Percentiles rank a stretch among this genome's conserved stretches.
These are phyloP conservation scores for Hygrophila difformis DNA, from an alignment of 257 asterid species.

Conservation along the genomic window DNA sequence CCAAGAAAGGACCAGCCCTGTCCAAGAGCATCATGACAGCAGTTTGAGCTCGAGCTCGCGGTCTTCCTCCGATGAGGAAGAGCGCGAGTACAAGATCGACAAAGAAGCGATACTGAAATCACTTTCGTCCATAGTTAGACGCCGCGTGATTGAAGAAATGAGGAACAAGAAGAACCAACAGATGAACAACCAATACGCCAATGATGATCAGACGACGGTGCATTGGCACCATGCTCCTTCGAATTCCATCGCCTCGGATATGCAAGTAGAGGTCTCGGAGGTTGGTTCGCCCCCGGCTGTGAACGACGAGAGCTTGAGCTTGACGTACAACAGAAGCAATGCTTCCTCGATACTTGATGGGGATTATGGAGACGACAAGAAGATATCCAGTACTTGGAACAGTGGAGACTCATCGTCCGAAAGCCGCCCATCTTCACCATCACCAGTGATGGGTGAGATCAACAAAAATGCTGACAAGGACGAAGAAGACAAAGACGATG, in stretches of 20 bases:
- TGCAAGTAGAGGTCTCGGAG: constrained; percentile 88
- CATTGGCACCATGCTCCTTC: constrained; percentile 34
- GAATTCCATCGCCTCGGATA: constrained; percentile 74
- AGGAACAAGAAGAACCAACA: too few species aligned
- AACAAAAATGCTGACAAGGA: too few species aligned
- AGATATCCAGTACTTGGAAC: too few species aligned
- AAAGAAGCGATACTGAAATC: constrained; percentile 67
- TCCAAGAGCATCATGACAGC: constrained; percentile 16
- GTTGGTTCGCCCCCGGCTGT: constrained; percentile 58
- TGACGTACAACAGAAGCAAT: too few species aligned
- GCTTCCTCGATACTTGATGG: too few species aligned
- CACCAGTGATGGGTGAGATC: too few species aligned
- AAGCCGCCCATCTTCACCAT: too few species aligned
- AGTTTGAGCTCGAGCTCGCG: constrained; percentile 22
- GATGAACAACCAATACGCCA: too few species aligned
- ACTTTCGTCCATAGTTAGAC: constrained; percentile 41
- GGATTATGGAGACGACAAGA: too few species aligned
- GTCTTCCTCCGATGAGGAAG: constrained; percentile 52
- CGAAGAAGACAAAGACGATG: too few species aligned
- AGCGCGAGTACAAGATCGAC: constrained; percentile 40
- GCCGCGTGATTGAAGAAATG: constrained; percentile 23
- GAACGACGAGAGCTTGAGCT: constrained; percentile 36
- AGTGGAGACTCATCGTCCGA: too few species aligned
- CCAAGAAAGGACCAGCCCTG: constrained; percentile 7
- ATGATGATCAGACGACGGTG: constrained; percentile 17